Evolutionary conservation across 371 early-diverging fungal genomes (phyloP).

Genomic region (Rhizopus sp.): DNA sequence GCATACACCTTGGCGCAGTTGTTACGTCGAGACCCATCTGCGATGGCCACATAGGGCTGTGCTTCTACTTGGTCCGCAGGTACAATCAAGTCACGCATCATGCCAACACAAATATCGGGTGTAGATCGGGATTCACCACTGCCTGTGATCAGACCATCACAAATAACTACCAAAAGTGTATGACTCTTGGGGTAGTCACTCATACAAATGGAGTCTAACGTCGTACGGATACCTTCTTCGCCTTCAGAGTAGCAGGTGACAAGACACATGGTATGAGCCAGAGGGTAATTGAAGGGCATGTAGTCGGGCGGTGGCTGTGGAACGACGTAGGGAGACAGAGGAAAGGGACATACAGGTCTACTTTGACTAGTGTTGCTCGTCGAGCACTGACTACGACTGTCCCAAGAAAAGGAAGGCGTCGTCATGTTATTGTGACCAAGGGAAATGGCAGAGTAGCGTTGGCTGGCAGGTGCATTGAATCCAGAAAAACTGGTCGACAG

Average conservation of each 20-base stretch:
- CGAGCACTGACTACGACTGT: slow-evolving; percentile 19
- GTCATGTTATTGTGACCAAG: slow-evolving; percentile 7
- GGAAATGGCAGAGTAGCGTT: slow-evolving; percentile 16
- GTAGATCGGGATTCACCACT: slow-evolving; percentile 76
- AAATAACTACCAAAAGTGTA: slow-evolving; percentile 90
- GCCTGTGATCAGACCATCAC: slow-evolving; percentile 87
- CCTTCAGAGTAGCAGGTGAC: slow-evolving; percentile 95
- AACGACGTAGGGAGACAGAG: slow-evolving; percentile 39
- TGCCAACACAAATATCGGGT: slow-evolving; percentile 79
- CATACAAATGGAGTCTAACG: slow-evolving; percentile 92
- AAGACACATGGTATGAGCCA: slow-evolving; percentile 74
- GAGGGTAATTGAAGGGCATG: slow-evolving; percentile 69
- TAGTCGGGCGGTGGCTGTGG: slow-evolving; percentile 53
- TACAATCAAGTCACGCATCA: slow-evolving; percentile 79
- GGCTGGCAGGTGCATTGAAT: slow-evolving; percentile 4
- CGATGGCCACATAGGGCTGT: slow-evolving; percentile 91
- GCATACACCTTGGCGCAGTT: slow-evolving; percentile 96
- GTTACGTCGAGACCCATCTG: slow-evolving; percentile 88
- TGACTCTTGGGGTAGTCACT: slow-evolving; percentile 88
- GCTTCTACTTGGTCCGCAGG: slow-evolving; percentile 66
- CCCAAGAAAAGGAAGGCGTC: slow-evolving; percentile 23
- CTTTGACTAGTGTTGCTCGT: slow-evolving; percentile 7
- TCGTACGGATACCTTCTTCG: slow-evolving; percentile 85
- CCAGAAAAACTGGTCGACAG: slow-evolving; percentile 10
- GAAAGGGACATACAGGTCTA: slow-evolving; percentile 35